A percentile compares a stretch with the other conserved stretches of the same genome.
Conservation (phyloP, 352 stramenopile species). For the Pythium aristosporum region DNA sequence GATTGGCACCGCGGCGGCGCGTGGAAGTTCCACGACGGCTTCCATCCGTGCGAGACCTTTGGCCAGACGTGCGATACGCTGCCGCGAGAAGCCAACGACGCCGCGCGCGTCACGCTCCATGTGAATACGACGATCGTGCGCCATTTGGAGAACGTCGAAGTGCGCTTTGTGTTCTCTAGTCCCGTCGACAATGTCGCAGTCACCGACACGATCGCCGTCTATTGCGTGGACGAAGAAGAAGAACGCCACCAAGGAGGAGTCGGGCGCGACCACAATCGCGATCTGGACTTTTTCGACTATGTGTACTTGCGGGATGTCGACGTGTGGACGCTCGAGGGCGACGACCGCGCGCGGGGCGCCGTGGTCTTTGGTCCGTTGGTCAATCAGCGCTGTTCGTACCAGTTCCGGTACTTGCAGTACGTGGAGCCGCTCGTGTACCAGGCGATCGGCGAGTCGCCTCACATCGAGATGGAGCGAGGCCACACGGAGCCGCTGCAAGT, state of each 20-base stretch:
- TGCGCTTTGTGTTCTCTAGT: slow-evolving; percentile 5
- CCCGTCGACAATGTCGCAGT: slow-evolving; percentile 8
- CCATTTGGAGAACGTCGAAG: slow-evolving; percentile 9
- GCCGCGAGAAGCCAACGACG: not conserved
- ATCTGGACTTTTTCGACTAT: slow-evolving; percentile 21
- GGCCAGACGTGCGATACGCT: slow-evolving; percentile 5
- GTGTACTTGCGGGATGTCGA: slow-evolving; percentile 14
- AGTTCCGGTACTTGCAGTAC: slow-evolving; percentile 30
- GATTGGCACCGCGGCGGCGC: slow-evolving; percentile 21
- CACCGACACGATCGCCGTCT: slow-evolving; percentile 15
- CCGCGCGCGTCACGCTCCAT: not conserved
- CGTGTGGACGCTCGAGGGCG: slow-evolving; percentile 1
- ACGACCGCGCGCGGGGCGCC: slow-evolving; percentile 6
- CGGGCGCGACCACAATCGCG: not conserved
- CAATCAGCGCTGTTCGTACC: slow-evolving; percentile 37
- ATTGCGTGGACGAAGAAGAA: slow-evolving; percentile 16
- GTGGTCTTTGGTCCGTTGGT: slow-evolving; percentile 23
- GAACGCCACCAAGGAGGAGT: too few species aligned
- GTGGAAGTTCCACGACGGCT: slow-evolving; percentile 22
- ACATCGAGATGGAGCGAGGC: slow-evolving; percentile 23
- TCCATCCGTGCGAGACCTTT: slow-evolving; percentile 18
- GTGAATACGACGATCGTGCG: slow-evolving; percentile 20
- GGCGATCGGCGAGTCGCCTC: slow-evolving; percentile 14
- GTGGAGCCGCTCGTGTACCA: slow-evolving; percentile 10
- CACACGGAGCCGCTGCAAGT: slow-evolving; percentile 29